These are phyloP conservation scores for Elsinoe ampelina DNA, from an alignment of 2,329 filamentous ascomycete genomes.

Conservation along the genomic window DNA sequence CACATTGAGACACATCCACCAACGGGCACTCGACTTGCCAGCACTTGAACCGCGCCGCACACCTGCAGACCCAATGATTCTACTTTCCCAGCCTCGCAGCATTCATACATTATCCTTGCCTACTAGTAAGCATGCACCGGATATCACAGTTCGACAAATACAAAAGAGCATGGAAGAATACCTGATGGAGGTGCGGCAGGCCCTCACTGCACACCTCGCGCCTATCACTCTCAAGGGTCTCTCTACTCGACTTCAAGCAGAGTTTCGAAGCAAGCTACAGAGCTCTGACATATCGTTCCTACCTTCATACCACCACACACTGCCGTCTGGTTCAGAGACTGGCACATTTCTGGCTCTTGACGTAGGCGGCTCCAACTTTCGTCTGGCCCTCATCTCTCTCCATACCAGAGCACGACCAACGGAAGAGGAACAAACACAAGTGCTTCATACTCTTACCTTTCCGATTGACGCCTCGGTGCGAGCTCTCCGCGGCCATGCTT, in stretches of 20 bases:
- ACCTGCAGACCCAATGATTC: not conserved
- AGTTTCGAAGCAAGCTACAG: conserved; percentile 47
- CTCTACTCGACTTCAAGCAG: conserved; percentile 37
- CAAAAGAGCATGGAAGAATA: conserved; percentile 42
- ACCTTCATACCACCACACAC: conserved; percentile 53
- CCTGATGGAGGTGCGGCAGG: conserved; percentile 33
- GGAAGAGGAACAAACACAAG: conserved; percentile 40
- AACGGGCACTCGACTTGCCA: not conserved
- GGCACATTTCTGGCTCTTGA: conserved; percentile 55
- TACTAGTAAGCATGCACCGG: conserved; percentile 2
- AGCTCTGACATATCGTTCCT: conserved; percentile 54
- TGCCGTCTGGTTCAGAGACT: conserved; percentile 50
- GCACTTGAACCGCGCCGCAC: not conserved
- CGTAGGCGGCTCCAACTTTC: conserved; percentile 56
- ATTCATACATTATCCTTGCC: not conserved
- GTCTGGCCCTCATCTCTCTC: conserved; percentile 51
- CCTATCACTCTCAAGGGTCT: conserved; percentile 34
- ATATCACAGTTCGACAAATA: conserved; percentile 3
- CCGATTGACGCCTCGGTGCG: conserved; percentile 49
- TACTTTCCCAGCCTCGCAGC: not conserved
- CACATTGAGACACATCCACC: no score
- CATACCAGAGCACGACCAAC: conserved; percentile 36
- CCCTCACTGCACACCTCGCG: conserved; percentile 37
- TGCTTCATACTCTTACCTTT: conserved; percentile 45
- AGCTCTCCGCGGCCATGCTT: conserved; percentile 44